Percentiles rank a stretch among this genome's conserved stretches.
Conservation (phyloP, 164 flowering plant species). For the Kingdonia uniflora region DNA sequence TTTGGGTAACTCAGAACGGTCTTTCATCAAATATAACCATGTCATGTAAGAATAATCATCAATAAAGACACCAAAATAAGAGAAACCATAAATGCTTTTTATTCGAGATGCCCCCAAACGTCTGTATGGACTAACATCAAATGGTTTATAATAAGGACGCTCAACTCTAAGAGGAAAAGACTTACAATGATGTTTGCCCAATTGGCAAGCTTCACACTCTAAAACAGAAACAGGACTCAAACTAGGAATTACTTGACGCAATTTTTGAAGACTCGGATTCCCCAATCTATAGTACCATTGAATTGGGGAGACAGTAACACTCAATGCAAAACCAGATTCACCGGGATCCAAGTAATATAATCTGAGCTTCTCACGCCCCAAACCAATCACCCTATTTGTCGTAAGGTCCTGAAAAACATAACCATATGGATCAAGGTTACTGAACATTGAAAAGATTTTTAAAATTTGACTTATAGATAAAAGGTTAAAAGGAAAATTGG, state of each 20-base stretch:
- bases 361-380: not conserved
- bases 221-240: not conserved
- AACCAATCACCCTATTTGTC: constrained; percentile 2
- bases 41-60: too few species aligned
- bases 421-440: not conserved
- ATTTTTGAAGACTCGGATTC: not conserved
- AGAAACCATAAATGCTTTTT: too few species aligned
- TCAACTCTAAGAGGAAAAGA: not conserved
- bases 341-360: not conserved
- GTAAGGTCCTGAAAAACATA: not conserved
- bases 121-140: not conserved
- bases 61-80: too few species aligned
- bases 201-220: constrained; percentile 1
- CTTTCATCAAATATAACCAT: too few species aligned
- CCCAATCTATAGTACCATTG: not conserved
- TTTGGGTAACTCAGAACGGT: too few species aligned
- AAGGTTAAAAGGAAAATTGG: not conserved
- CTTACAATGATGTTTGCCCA: not conserved
- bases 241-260: not conserved
- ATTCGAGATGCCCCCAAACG: too few species aligned
- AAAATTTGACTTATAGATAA: not conserved
- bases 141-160: not conserved
- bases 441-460: not conserved
- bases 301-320: too few species aligned
- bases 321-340: not conserved